A percentile compares a stretch with the other conserved stretches of the same genome.
These are phyloP conservation scores for Xylariales sp. DNA, from an alignment of 2,329 filamentous ascomycete genomes.

Conservation along the genomic window DNA sequence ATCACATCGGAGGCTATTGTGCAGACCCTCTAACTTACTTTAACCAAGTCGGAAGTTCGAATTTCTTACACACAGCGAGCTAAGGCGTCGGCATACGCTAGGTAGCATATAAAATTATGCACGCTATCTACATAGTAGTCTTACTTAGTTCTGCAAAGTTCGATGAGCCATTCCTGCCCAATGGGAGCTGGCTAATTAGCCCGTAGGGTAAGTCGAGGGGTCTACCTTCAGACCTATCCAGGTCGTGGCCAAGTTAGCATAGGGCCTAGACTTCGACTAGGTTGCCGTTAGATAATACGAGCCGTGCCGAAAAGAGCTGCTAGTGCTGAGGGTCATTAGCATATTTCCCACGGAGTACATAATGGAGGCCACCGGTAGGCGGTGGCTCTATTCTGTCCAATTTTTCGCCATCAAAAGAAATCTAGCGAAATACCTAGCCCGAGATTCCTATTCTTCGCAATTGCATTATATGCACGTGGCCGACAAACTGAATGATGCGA, in stretches of 20 bases:
- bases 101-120: not conserved
- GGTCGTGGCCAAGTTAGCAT: not conserved
- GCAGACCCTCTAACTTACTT: not conserved
- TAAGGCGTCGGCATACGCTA: slow-evolving; percentile 5
- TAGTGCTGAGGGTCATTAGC: not conserved
- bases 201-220: not conserved
- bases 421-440: not conserved
- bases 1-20: not conserved
- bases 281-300: slow-evolving; percentile 3
- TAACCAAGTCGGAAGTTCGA: not conserved
- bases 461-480: slow-evolving; percentile 3
- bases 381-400: not conserved
- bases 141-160: slow-evolving; percentile 11
- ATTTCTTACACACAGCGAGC: not conserved
- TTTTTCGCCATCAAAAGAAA: not conserved
- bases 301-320: slow-evolving; percentile 13
- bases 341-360: not conserved
- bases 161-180: slow-evolving; percentile 4
- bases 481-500: slow-evolving; percentile 11
- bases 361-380: not conserved
- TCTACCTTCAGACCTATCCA: not conserved
- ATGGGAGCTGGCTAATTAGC: slow-evolving; percentile 5
- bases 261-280: slow-evolving; percentile 1
- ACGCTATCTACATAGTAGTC: not conserved
- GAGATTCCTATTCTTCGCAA: not conserved